A percentile compares a stretch with the other conserved stretches of the same genome.
Evolutionary conservation across 345 rosid genomes (phyloP).

Genomic region (Eucalyptus rudis): DNA sequence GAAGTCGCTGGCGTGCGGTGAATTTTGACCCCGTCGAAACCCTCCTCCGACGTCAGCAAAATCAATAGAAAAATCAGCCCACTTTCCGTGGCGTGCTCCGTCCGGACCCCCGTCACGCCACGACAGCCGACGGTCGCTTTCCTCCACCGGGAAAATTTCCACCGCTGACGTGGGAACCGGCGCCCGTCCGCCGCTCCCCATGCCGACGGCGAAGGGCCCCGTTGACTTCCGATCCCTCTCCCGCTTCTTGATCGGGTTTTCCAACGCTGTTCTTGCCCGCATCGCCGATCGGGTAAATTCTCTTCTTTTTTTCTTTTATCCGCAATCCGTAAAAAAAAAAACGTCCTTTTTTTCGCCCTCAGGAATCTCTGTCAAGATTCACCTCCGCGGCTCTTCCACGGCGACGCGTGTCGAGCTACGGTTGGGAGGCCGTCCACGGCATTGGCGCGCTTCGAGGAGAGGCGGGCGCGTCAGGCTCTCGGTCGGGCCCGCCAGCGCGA

Average conservation of each 20-base stretch:
- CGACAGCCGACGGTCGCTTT: not conserved
- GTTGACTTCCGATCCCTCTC: not conserved
- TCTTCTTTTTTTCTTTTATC: fast-evolving
- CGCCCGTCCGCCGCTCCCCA: not conserved
- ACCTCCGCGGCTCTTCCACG: not conserved
- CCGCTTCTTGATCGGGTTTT: not conserved
- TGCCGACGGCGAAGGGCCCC: not conserved
- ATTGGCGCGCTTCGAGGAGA: not conserved
- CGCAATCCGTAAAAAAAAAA: not conserved
- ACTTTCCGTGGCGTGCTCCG: not conserved
- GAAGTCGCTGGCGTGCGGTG: not conserved
- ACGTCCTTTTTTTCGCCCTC: not conserved
- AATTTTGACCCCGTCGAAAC: not conserved
- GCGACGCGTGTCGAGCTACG: not conserved
- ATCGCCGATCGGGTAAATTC: not conserved
- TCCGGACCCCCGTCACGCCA: not conserved
- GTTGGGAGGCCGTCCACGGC: not conserved
- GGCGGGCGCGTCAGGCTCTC: not conserved
- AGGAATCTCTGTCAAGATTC: not conserved
- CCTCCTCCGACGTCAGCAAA: not conserved
- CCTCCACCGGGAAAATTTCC: not conserved
- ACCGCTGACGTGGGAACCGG: not conserved
- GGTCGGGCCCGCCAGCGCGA: not conserved
- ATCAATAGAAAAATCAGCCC: not conserved
- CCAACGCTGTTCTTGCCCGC: not conserved